Percentiles rank a stretch among this genome's conserved stretches.
These are phyloP conservation scores for Calcarisporium arbuscula DNA, from an alignment of 2,329 filamentous ascomycete genomes.

Conservation along the genomic window DNA sequence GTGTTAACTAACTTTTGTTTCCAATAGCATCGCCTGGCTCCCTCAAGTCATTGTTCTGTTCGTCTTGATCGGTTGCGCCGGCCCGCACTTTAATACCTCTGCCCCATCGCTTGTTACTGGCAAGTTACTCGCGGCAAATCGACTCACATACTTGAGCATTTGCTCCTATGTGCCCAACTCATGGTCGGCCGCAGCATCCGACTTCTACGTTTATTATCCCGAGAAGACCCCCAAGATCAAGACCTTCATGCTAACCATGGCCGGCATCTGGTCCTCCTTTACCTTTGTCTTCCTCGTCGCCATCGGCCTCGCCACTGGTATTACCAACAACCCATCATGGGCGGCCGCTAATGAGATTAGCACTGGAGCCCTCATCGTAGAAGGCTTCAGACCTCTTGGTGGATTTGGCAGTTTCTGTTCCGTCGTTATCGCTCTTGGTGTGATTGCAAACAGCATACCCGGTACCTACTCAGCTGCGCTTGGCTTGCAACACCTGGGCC, in stretches of 20 bases:
- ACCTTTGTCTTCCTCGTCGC: slow-evolving; percentile 63
- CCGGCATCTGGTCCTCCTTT: slow-evolving; percentile 53
- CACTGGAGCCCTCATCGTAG: slow-evolving; percentile 50
- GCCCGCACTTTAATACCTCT: slow-evolving; percentile 54
- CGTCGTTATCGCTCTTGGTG: slow-evolving; percentile 46
- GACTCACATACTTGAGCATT: slow-evolving; percentile 63
- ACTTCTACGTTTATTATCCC: slow-evolving; percentile 78
- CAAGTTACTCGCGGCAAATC: slow-evolving; percentile 56
- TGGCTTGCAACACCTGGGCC: slow-evolving; percentile 53
- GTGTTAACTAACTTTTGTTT: slow-evolving; percentile 3
- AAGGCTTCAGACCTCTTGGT: slow-evolving; percentile 45
- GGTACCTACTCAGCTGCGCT: slow-evolving; percentile 52
- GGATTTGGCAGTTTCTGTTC: slow-evolving; percentile 53
- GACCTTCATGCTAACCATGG: slow-evolving; percentile 64
- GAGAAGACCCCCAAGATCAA: slow-evolving; percentile 49
- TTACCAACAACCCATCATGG: slow-evolving; percentile 44
- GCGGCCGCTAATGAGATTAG: slow-evolving; percentile 42
- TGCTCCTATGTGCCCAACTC: slow-evolving; percentile 45
- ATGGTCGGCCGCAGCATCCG: slow-evolving; percentile 69
- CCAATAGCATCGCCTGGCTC: slow-evolving; percentile 38
- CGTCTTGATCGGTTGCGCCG: slow-evolving; percentile 65
- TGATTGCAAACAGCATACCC: slow-evolving; percentile 50
- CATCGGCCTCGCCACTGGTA: slow-evolving; percentile 46
- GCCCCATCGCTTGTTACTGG: slow-evolving; percentile 51
- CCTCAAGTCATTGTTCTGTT: slow-evolving; percentile 67